Percentiles rank a stretch among this genome's conserved stretches.
Evolutionary conservation across 2,329 filamentous ascomycete genomes (phyloP).

Genomic region (Pyricularia sp.): DNA sequence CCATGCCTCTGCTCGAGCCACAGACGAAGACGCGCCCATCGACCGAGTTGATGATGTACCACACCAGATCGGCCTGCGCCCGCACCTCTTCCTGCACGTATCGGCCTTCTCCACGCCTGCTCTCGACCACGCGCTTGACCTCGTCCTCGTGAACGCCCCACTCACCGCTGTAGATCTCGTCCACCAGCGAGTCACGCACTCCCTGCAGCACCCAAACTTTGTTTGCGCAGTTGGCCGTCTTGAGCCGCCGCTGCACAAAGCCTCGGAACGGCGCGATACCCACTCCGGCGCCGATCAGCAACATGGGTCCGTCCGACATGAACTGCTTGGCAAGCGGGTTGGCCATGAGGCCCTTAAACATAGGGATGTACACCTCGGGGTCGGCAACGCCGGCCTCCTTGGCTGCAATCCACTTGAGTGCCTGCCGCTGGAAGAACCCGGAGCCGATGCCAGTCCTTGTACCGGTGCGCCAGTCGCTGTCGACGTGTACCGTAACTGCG

Average conservation of each 20-base stretch:
- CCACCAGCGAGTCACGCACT: constrained; percentile 84
- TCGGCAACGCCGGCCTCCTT: constrained; percentile 48
- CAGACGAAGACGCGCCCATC: constrained; percentile 96
- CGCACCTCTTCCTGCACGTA: constrained; percentile 96
- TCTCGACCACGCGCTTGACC: constrained; percentile 74
- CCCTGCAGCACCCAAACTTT: constrained; percentile 97
- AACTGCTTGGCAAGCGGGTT: constrained; percentile 92
- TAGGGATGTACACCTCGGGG: constrained; percentile 69
- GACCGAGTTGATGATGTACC: constrained; percentile 95
- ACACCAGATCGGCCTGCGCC: constrained; percentile 89
- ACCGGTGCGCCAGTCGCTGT: constrained; percentile 65
- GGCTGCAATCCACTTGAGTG: constrained; percentile 60
- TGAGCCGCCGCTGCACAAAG: constrained; percentile 88
- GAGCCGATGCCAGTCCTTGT: constrained; percentile 78
- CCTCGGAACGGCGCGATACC: constrained; percentile 96
- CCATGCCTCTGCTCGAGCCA: constrained; percentile 92
- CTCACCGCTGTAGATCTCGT: constrained; percentile 94
- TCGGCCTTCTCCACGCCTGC: constrained; percentile 64
- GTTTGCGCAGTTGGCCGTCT: constrained; percentile 93
- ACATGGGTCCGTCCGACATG: constrained; percentile 89
- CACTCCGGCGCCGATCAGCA: constrained; percentile 91
- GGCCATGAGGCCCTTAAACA: constrained; percentile 98
- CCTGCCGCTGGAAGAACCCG: constrained; percentile 85
- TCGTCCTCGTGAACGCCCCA: constrained; percentile 89
- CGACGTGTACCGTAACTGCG: constrained; percentile 92